Evolutionary conservation across 345 rosid genomes (phyloP).

Genomic region (Eucalyptus fibrosa): DNA sequence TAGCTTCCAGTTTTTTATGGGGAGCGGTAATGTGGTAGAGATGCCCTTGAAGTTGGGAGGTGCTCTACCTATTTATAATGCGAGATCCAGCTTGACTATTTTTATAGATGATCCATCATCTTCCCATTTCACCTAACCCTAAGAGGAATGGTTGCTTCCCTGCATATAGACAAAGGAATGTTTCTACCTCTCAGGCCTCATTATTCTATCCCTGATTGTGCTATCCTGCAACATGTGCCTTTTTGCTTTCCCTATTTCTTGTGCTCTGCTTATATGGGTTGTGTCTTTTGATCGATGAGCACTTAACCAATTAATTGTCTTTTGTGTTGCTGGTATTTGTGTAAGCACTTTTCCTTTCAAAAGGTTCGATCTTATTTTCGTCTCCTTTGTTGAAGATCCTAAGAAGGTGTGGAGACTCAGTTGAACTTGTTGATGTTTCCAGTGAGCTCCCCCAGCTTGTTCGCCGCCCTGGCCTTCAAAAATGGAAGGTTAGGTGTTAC

Average conservation of each 20-base stretch:
- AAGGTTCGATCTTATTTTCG: background rate
- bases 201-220: background rate
- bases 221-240: background rate
- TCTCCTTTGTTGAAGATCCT: constrained; percentile 34
- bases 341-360: background rate
- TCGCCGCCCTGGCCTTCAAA: constrained; percentile 71
- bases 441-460: constrained; percentile 69
- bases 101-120: background rate
- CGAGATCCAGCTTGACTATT: background rate
- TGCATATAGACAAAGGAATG: background rate
- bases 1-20: background rate
- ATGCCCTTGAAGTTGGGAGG: background rate
- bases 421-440: constrained; percentile 83
- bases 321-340: background rate
- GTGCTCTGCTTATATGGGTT: background rate
- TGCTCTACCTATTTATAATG: background rate
- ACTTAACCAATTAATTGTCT: background rate
- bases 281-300: background rate
- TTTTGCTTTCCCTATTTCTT: background rate
- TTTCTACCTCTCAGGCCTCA: background rate
- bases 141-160: background rate
- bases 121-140: background rate
- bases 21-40: background rate
- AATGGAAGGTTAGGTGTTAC: constrained; percentile 66
- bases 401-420: constrained; percentile 62